Evolutionary conservation across 2,329 filamentous ascomycete genomes (phyloP), one percentile per base, ranked within the genome.

Genomic region (Trichoderma atrobrunneum): DNA sequence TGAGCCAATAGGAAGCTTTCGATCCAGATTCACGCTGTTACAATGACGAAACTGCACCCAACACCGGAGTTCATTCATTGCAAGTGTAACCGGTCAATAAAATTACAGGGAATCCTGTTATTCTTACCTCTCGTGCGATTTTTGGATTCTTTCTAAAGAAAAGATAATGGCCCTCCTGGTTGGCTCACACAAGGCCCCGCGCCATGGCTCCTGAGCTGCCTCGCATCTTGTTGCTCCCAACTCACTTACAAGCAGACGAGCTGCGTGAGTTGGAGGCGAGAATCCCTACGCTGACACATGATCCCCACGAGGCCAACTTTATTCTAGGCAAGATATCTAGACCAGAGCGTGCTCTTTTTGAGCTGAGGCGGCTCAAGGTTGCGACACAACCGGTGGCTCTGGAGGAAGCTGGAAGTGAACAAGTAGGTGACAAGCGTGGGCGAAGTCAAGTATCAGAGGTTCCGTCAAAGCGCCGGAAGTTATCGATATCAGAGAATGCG

Each of bases 241-340:
- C 91, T 5, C 92, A 94, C 78, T 85, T 97, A 32, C 82, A 86
- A 2, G 81, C 87, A 1, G 86, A 90, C 7, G 88, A 92, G 74
- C 83, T 93, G 11, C 88, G 90, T 64, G 81, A 86, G 36, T 79
- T 93, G 16, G 91, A 94, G 78, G 87, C 90, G 30, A 86, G 86
- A 26, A 87, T 97, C 11, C 84, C 87, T 5, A 86, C 85, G 0
- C 79, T 96, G 68, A 95, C 93, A 0, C 91, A 91, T 72, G 88
- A 95, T 79, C 84, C 92, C 67, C 84, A 85, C 16, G 92, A 95
- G 80, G 94, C 94, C 1, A 85, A 88, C 5, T 80, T 98, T 3
- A 85, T 97, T 2, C 79, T 98, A 34, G 94, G 92, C 2, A 93
- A 90, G 75, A 86, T 97, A 39, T 85, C 86, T 0, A 91, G 89